Evolutionary conservation across 305 asterid species (phyloP).

Genomic region (Ilex paraguariensis): DNA sequence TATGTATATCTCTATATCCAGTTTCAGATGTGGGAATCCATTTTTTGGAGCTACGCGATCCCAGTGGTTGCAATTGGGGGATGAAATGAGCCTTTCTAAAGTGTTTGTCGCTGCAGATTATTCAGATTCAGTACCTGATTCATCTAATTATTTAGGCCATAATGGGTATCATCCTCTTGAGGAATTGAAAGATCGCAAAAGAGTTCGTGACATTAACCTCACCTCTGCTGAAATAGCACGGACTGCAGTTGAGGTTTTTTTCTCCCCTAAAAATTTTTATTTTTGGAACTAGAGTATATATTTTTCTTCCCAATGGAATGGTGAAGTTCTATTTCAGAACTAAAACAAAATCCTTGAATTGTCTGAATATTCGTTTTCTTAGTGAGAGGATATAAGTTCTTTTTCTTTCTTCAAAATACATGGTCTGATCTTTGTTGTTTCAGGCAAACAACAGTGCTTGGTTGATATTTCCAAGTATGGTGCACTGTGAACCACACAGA

Average conservation of each 20-base stretch:
- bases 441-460: slow-evolving; percentile 61
- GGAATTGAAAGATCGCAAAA: slow-evolving; percentile 50
- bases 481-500: slow-evolving; percentile 75
- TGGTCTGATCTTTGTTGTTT: slow-evolving; percentile 18
- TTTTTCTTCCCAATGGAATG: no score
- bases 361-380: not conserved
- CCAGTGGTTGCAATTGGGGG: slow-evolving; percentile 35
- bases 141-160: slow-evolving; percentile 39
- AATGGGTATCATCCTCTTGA: slow-evolving; percentile 80
- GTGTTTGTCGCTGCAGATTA: slow-evolving; percentile 79
- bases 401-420: slow-evolving; percentile 11
- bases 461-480: slow-evolving; percentile 54
- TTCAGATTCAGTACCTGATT: slow-evolving; percentile 77
- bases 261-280: slow-evolving; percentile 8
- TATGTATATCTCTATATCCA: slow-evolving; percentile 7
- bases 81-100: slow-evolving; percentile 39
- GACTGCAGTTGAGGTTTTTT: slow-evolving; percentile 67
- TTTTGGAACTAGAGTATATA: slow-evolving; percentile 6
- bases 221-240: slow-evolving; percentile 73
- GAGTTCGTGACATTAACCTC: slow-evolving; percentile 42
- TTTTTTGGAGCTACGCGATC: slow-evolving; percentile 45
- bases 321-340: no score
- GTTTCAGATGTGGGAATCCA: slow-evolving; percentile 51
- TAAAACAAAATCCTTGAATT: no score
- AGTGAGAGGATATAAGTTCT: slow-evolving; percentile 6